Evolutionary conservation across 192 early-diverging fungal genomes (phyloP).

Genomic region (Linnemannia schmuckeri): DNA sequence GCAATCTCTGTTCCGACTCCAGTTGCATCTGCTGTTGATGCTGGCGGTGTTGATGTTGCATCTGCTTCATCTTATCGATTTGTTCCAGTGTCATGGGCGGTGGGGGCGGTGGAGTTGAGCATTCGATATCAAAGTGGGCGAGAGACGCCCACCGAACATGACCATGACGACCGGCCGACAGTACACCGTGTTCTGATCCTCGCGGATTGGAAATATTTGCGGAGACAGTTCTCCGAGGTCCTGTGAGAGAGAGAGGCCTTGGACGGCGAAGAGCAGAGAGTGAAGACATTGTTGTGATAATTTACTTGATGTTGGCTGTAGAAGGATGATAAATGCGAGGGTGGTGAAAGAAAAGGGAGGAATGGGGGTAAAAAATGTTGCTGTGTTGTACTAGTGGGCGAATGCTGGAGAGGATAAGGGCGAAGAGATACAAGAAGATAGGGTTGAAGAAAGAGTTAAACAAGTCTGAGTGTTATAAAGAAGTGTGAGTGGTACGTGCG

Average conservation of each 20-base stretch:
- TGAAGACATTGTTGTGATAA: slow-evolving; percentile 13
- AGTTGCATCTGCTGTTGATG: slow-evolving; percentile 4
- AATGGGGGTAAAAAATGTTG: neutral
- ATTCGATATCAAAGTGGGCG: neutral
- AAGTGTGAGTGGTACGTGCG: neutral
- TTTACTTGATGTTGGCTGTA: neutral
- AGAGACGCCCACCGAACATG: slow-evolving; percentile 25
- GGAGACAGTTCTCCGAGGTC: neutral
- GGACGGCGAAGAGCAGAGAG: slow-evolving; percentile 31
- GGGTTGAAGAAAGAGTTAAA: neutral
- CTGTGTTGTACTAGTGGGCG: neutral
- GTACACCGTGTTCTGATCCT: neutral
- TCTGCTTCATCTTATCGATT: neutral
- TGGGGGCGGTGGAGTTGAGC: slow-evolving; percentile 4
- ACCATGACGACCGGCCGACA: neutral
- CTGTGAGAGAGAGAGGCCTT: slow-evolving; percentile 26
- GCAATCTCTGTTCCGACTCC: slow-evolving; percentile 13
- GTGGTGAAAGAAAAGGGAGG: neutral
- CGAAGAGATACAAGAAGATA: neutral
- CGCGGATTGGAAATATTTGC: neutral
- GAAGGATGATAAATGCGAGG: neutral
- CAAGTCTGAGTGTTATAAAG: neutral
- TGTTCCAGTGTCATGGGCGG: slow-evolving; percentile 14
- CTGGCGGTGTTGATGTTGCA: slow-evolving; percentile 6
- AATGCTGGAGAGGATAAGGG: neutral